Evolutionary conservation across 345 rosid genomes (phyloP).

Genomic region (Gossypium stocksii): DNA sequence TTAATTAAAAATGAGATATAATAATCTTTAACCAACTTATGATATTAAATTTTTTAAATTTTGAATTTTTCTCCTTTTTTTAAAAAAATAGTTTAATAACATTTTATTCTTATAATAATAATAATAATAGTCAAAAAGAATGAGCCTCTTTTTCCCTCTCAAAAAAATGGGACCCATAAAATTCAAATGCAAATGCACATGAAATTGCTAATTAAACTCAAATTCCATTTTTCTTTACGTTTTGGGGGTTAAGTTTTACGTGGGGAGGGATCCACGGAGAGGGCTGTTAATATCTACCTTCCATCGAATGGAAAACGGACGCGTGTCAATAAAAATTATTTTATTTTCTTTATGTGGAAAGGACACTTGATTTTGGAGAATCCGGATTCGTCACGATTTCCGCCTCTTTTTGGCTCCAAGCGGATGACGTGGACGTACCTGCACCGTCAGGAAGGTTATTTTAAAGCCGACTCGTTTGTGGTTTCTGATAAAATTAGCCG

Average conservation of each 20-base stretch:
- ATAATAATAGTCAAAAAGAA: background rate
- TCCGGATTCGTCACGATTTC: constrained; percentile 43
- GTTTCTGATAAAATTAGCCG: background rate
- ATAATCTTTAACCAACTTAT: background rate
- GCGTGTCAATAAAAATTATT: background rate
- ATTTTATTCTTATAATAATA: background rate
- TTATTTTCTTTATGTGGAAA: constrained; percentile 8
- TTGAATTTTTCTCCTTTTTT: background rate
- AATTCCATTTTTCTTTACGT: background rate
- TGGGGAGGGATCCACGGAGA: background rate
- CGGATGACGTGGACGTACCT: constrained; percentile 52
- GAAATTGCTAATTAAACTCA: constrained; percentile 1
- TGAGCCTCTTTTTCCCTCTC: background rate
- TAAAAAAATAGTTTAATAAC: background rate
- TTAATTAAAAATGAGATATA: background rate
- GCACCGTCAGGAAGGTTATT: constrained; percentile 36
- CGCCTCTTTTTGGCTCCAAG: constrained; percentile 37
- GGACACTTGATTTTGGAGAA: constrained; percentile 24
- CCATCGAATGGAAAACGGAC: background rate
- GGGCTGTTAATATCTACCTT: background rate
- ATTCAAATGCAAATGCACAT: constrained; percentile 1
- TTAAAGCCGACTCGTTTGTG: constrained; percentile 27
- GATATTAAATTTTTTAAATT: background rate
- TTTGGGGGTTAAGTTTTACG: background rate
- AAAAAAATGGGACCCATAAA: background rate